These are phyloP conservation scores for Geranium rotundifolium DNA, from an alignment of 345 rosid species.

Conservation along the genomic window DNA sequence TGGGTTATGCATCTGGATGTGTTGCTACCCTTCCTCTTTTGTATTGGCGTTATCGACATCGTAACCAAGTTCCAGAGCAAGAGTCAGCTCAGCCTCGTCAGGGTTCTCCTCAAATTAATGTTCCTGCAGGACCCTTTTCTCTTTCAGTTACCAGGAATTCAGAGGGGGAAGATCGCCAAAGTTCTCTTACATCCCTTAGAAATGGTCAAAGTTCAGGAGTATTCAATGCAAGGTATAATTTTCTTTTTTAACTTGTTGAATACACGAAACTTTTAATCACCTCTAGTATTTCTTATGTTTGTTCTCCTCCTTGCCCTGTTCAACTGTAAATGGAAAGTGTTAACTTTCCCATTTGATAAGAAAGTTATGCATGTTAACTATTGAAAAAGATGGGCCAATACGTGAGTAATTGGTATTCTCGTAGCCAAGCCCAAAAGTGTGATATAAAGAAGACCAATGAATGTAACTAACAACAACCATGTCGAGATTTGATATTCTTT, in stretches of 20 bases:
- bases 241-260: background rate
- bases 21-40: conserved; percentile 77
- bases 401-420: background rate
- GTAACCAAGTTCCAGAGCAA: conserved; percentile 55
- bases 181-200: conserved; percentile 36
- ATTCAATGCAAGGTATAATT: conserved; percentile 52
- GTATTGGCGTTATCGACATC: conserved; percentile 78
- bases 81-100: conserved; percentile 61
- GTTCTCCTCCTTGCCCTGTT: background rate
- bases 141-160: conserved; percentile 53
- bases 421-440: background rate
- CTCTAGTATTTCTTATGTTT: background rate
- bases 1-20: conserved; percentile 89
- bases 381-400: background rate
- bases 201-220: conserved; percentile 40
- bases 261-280: background rate
- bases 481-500: background rate
- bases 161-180: conserved; percentile 58
- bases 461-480: background rate
- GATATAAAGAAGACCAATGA: background rate
- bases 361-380: no score
- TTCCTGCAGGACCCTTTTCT: conserved; percentile 69
- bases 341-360: background rate
- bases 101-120: conserved; percentile 45
- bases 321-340: background rate